Evolutionary conservation across 1,284 basidiomycete genomes (phyloP), one percentile per base, ranked within the genome.

Genomic region (Earliella scabrosa): DNA sequence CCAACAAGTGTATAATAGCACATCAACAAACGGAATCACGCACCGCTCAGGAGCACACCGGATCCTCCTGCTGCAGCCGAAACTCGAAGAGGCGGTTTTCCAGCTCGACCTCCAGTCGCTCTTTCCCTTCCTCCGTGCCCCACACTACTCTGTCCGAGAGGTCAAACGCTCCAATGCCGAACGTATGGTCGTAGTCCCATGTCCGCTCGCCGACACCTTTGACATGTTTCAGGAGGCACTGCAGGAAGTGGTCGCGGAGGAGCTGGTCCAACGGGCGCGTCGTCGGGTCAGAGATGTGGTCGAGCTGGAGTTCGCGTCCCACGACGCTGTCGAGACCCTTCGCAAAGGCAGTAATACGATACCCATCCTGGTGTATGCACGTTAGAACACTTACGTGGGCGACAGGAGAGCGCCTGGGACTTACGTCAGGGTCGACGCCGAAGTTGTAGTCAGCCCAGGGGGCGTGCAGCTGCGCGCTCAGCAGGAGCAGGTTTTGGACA

Each of bases 231-330:
- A 63, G 54, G 20, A 65, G 46, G 20, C 68, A 61, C 40, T 69
- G 65, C 41, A 58, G 52, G 40, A 69, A 65, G 44, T 67, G 66
- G 45, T 69, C 61, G 16, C 41, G 59, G 36, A 69, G 58, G 5
- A 68, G 58, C 34, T 64, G 58, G 35, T 68, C 66, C 9, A 67
- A 61, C 9, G 68, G 65, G 27, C 63, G 64, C 18, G 64, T 50
- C 7, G 35, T 63, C 2, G 63, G 57, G 45, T 65, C 68, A 24
- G 45, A 36, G 21, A 69, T 68, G 52, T 65, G 64, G 46, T 65
- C 58, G 20, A 69, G 53, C 16, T 57, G 50, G 36, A 70, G 63
- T 21, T 11, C 16, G 2, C 46, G 59, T 9, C 60, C 66, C 20
- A 54, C 50, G 55, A 68, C 54, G 57, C 57, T 36, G 11, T 32